Evolutionary conservation across 371 early-diverging fungal genomes (phyloP).

Genomic region (Syncephalastrum sp.): DNA sequence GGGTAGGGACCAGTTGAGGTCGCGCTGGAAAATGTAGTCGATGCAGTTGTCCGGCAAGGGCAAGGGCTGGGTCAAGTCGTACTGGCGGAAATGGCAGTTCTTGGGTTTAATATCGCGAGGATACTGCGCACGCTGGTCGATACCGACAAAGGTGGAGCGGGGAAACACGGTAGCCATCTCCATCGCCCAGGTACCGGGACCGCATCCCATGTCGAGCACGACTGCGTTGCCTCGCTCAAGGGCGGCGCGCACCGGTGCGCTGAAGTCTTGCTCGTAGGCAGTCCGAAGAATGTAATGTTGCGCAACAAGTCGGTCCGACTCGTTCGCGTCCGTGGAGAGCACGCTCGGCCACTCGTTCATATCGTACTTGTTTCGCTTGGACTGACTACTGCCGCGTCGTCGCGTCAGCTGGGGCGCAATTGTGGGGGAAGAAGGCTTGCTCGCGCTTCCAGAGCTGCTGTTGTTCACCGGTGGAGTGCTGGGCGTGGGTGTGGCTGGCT

Average conservation of each 20-base stretch:
- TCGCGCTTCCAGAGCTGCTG: background rate
- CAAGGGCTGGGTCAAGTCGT: conserved; percentile 22
- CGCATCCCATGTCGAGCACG: conserved; percentile 47
- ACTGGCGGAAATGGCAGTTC: conserved; percentile 43
- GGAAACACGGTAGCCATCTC: conserved; percentile 46
- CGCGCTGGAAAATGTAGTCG: conserved; percentile 47
- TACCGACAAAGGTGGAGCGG: conserved; percentile 39
- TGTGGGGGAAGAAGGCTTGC: conserved; percentile 1
- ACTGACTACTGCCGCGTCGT: conserved; percentile 5
- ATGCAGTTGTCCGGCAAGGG: conserved; percentile 50
- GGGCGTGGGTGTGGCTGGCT: background rate
- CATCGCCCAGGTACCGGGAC: conserved; percentile 50
- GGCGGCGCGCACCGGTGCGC: conserved; percentile 27
- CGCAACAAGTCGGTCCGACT: conserved; percentile 46
- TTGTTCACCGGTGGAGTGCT: background rate
- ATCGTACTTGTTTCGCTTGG: conserved; percentile 14
- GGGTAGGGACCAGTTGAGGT: conserved; percentile 36
- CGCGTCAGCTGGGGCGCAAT: background rate
- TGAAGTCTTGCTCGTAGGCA: conserved; percentile 41
- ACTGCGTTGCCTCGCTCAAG: conserved; percentile 36
- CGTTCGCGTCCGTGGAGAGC: conserved; percentile 29
- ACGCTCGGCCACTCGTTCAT: conserved; percentile 31
- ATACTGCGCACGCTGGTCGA: conserved; percentile 28
- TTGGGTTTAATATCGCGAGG: conserved; percentile 45
- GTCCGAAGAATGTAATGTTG: conserved; percentile 50